Base-by-base conservation (phyloP, 2,329 filamentous ascomycete genomes). In the Dactylellina cionopaga region DNA sequence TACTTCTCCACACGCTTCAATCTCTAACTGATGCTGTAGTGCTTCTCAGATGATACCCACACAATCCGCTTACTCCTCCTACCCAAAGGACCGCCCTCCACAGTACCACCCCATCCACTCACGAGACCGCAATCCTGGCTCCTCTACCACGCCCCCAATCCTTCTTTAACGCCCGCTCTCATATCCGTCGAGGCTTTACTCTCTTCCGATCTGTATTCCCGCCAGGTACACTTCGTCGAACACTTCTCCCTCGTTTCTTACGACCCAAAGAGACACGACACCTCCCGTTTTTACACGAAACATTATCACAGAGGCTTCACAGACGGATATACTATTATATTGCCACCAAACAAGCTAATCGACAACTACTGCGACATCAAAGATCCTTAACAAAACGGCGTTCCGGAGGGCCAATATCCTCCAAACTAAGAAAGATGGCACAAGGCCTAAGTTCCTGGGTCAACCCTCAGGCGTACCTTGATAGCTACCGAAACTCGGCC, bases 361-460 rank as follows among this genome's bases (percentile, higher is more conserved):
- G 60, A 51, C 41, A 41, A 22, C 19, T 47, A 33, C 33, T 25
- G 25, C 31, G 60, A 29, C 59, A 73, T 17, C 37, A 60, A 51
- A 33, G 27, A 13, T 13, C 49, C 10, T 2, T 22, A 17, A 31
- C 27, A 27, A 58, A 27, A 46, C 39, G 56, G 11, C 69, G n/a
- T 24, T 17, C 19, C 13, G 27, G 24, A 33, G 52, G 33, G 10
- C 22, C 44, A 56, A n/a, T n/a, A n/a, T n/a, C n/a, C n/a, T 51
- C 19, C 17, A 54, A 41, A 31, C 27, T 63, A 22, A 11, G 27
- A 54, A 64, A 47, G 19, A 73, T 73, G 69, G 54, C 62, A 15
- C 60, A 73, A 31, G 62, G 62, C 15, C 46, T 73, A 6, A 49
- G 69, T 29, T 73, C 69, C 22, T 65, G 60, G 69, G 69, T 73